These are phyloP conservation scores for Beta macrorhiza DNA, from an alignment of 179 eudicot genomes.

Conservation along the genomic window DNA sequence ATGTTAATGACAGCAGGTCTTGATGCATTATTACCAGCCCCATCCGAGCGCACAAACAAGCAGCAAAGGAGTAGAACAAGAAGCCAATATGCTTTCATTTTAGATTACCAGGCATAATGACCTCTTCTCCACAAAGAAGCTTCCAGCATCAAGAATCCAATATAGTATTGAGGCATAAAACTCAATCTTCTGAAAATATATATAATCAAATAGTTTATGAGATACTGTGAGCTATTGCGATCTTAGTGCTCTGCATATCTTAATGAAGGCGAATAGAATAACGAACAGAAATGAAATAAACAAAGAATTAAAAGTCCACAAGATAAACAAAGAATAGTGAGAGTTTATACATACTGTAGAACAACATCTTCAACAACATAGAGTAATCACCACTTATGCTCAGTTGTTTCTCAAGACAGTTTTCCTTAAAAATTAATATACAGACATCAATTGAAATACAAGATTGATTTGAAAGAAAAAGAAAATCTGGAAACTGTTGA, in stretches of 20 bases:
- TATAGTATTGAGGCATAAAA: conserved; percentile 24
- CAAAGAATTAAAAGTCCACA: not conserved
- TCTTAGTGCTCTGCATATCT: not conserved
- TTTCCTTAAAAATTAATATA: not conserved
- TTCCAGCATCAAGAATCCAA: conserved; percentile 21
- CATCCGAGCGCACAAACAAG: conserved; percentile 36
- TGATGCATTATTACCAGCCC: conserved; percentile 41
- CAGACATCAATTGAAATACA: conserved; percentile 3
- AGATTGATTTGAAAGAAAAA: conserved; percentile 8
- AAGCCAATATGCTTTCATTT: conserved; percentile 40
- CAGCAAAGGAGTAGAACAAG: conserved; percentile 36
- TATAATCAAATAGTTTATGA: conserved; percentile 7
- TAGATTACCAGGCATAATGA: conserved; percentile 29
- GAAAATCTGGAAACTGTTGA: conserved; percentile 25
- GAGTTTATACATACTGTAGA: conserved; percentile 14
- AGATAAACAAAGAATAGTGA: not conserved
- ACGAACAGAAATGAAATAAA: not conserved
- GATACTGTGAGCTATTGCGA: not conserved
- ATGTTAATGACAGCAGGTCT: conserved; percentile 71
- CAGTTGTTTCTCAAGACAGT: conserved; percentile 4
- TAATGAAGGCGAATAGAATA: not conserved
- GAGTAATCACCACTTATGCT: conserved; percentile 15
- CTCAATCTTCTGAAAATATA: conserved; percentile 30
- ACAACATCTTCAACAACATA: not conserved
- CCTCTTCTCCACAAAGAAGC: conserved; percentile 24